Evolutionary conservation across 2,329 filamentous ascomycete genomes (phyloP), one percentile per base, ranked within the genome.

Genomic region (Sporothrix variecibatus): DNA sequence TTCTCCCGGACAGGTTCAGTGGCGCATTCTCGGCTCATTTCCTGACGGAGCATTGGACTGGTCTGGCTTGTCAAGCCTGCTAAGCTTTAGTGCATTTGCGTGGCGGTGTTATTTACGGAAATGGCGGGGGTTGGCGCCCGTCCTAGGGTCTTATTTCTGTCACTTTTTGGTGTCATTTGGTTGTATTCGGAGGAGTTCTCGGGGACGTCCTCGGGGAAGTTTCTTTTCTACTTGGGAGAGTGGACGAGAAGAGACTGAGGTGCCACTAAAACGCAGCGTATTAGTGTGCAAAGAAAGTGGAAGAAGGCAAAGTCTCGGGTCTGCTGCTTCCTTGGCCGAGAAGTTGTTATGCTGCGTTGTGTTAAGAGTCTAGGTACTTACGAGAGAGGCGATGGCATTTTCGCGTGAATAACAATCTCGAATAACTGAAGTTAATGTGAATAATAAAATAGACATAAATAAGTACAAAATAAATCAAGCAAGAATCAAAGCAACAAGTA

Each of bases 91-190:
- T 28, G 38, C 38, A 26, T 11, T 46, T n/a, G 6, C 12, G 8
- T 8, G 38, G 28, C 28, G 38, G 62, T 31, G 40, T 31, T 51
- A 20, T 68, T 28, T 51, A 31, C 62, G 3, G 26, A 68, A 51
- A 68, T 51, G 43, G 64, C 43, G 65, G 43, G 43, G 40, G 26
- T 68, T 68, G 43, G 65, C 23, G 65, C n/a, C 62, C n/a, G n/a
- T 28, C n/a, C 3, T 40, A 2, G 20, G 31, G 26, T 15, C 38
- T 8, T 12, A 31, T 4, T 8, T 34, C 34, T 34, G 34, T 34
- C 34, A 34, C 34, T 34, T 8, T 8, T 34, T 34, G 34, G 34
- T 34, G 34, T 34, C 34, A 34, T 34, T 15, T 26, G 51, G 8
- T 28, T 56, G 51, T 56, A 23, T 56, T 56, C 3, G 9, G 15